A percentile compares a stretch with the other conserved stretches of the same genome.
These are phyloP conservation scores for Rhynchospora tenuis DNA, from an alignment of 176 grass and related monocot genomes.

Conservation along the genomic window DNA sequence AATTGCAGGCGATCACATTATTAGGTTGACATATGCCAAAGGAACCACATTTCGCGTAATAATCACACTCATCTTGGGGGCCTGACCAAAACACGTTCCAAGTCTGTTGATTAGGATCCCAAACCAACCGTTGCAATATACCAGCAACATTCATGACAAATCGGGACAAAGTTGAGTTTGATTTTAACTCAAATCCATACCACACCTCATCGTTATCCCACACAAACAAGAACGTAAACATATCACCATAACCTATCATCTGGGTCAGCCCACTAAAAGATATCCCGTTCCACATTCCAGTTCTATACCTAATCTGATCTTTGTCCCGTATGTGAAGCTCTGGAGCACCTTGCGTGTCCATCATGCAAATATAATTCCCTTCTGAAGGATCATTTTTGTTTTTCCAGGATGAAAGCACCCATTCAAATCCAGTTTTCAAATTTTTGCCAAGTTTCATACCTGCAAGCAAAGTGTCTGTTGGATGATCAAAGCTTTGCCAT, in stretches of 20 bases:
- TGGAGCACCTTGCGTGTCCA: conserved; percentile 29
- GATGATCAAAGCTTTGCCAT: conserved; percentile 55
- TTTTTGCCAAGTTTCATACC: conserved; percentile 18
- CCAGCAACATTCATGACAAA: conserved; percentile 46
- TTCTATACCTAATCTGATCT: conserved; percentile 21
- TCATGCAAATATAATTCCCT: background rate
- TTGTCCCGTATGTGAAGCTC: conserved; percentile 24
- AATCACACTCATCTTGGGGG: conserved; percentile 40
- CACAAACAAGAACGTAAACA: conserved; percentile 13
- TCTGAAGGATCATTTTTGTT: background rate
- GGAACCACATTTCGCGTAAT: conserved; percentile 31
- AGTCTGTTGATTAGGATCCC: background rate
- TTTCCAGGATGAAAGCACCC: background rate
- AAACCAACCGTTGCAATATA: conserved; percentile 36
- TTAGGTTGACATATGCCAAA: conserved; percentile 38
- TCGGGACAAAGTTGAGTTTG: conserved; percentile 21
- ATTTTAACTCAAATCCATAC: conserved; percentile 28
- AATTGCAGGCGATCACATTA: conserved; percentile 23
- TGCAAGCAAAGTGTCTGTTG: conserved; percentile 43
- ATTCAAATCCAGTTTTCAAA: background rate
- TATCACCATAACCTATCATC: background rate
- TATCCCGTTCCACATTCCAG: conserved; percentile 39
- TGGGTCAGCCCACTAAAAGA: conserved; percentile 3
- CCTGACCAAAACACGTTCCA: conserved; percentile 41
- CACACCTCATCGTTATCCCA: conserved; percentile 29